Evolutionary conservation across 2,329 filamentous ascomycete species (phyloP), one percentile per base, ranked within the genome.

Genomic region (Thielaviopsis punctulata): DNA sequence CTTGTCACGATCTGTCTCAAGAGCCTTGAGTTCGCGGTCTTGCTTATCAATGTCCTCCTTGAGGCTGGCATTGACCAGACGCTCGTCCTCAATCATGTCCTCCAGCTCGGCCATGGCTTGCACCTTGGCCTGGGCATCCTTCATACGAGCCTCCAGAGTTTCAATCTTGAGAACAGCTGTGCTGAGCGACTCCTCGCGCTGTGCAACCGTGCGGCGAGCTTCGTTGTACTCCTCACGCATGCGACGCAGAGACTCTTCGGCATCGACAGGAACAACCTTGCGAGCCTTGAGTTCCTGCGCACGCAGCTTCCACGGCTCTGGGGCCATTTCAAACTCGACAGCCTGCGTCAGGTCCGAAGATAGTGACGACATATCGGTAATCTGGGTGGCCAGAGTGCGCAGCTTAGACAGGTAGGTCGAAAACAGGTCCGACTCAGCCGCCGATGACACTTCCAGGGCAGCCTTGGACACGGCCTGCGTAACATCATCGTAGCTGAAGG

Each of bases 131-230:
- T 80, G 79, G 5, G 86, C 85, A 61, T 93, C 88, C 54, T 82
- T 80, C 81, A 92, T 89, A 53, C 86, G 76, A 7, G 86, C 85
- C 64, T 94, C 86, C 36, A 96, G 79, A 41, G 92, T 86, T 66
- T 95, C 90, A 59, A 95, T 94, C 65, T 92, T 89, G 59, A 95
- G 83, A n/a, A 82, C 77, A 22, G 86, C 76, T 54, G 93, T 90
- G 64, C 93, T 88, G 50, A 94, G 77, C 33, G 82, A 81, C 63
- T 89, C 85, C 58, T 95, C 86, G 56, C 82, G 80, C 57, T 82
- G 75, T 1, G 82, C 79, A 53, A 87, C 74, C 3, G 77, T 73
- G 52, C 82, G 80, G 3, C 85, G 82, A 19, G 84, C 80, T 61
- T 90, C 86, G 58, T 82, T 79, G 58, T 92, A 77, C 58, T 90